A percentile compares a stretch with the other conserved stretches of the same genome.
These are phyloP conservation scores for Yamadazyma friedrichii DNA, from an alignment of 1,139 yeast genomes.

Conservation along the genomic window DNA sequence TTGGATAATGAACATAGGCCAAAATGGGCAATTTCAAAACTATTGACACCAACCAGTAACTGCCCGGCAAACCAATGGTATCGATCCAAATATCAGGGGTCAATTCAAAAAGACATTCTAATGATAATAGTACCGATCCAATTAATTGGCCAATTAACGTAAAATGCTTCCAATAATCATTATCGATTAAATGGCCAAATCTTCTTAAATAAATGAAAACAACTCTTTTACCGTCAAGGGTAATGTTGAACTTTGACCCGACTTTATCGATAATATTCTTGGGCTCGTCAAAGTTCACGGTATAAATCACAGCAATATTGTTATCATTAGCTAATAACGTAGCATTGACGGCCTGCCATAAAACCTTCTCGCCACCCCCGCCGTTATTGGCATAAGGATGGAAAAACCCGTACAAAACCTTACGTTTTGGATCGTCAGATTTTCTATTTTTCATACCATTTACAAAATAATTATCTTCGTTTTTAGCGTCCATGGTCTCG, in stretches of 20 bases:
- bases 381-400: slow-evolving; percentile 97
- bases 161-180: slow-evolving; percentile 71
- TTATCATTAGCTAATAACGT: slow-evolving; percentile 53
- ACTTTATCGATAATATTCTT: slow-evolving; percentile 60
- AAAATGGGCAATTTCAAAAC: slow-evolving; percentile 69
- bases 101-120: slow-evolving; percentile 67
- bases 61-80: slow-evolving; percentile 91
- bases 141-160: slow-evolving; percentile 86
- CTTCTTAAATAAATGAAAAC: slow-evolving; percentile 70
- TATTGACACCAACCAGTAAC: slow-evolving; percentile 54
- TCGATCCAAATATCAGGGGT: slow-evolving; percentile 93
- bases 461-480: slow-evolving; percentile 24
- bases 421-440: slow-evolving; percentile 39
- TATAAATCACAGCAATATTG: slow-evolving; percentile 72
- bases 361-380: slow-evolving; percentile 96
- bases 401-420: slow-evolving; percentile 72
- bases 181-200: slow-evolving; percentile 61
- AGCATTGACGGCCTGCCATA: slow-evolving; percentile 89
- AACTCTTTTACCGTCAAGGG: slow-evolving; percentile 53
- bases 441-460: slow-evolving; percentile 34
- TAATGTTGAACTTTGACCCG: slow-evolving; percentile 60
- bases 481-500: slow-evolving; percentile 28
- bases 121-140: slow-evolving; percentile 68
- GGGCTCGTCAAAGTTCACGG: slow-evolving; percentile 61
- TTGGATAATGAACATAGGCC: slow-evolving; percentile 92